Base-by-base conservation (phyloP, 176 grass and related monocot genomes). In the Elymus sibiricus region DNA sequence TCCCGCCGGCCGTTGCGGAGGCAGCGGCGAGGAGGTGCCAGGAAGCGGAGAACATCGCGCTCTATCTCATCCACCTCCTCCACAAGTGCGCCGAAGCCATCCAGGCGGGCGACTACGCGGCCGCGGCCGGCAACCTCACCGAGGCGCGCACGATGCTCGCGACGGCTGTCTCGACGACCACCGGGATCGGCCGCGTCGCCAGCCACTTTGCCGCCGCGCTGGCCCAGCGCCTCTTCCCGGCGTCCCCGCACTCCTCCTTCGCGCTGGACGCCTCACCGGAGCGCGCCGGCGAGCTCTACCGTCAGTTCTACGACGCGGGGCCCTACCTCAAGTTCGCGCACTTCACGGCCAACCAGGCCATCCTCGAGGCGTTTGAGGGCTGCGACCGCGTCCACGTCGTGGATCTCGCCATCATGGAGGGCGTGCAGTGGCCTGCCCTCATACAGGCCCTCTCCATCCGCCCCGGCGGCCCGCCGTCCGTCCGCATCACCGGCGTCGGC, bases 301-400 rank as follows among this genome's bases (percentile, higher is more conserved):
- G 66, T 27, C 77, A 89, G 13, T 98, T 93, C 89, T 93, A 98
- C 78, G 91, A 93, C 13, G 85, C 83, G 3, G 89, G 85, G 72
- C 95, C 95, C 0, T 93, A 90, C 87, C 85, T 98, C 15, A 93
- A 92, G 78, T 98, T 98, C 44, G 91, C 91, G 0, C 86, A 95
- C 84, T 92, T 91, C 82, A 87, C 89, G 22, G 87, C 94, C 12
- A 97, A 94, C 66, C 80, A 85, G 51, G 92, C 90, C 51, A 97
- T 97, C 66, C 88, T 97, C 0, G 84, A 86, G 6, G 87, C 85
- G 12, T 84, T 77, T 14, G 86, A 67, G 1, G 75, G 83, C 38
- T 86, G 72, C 78, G 32, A 42, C 5, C 19, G 32, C 11, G 70
- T 97, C 5, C 94, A 97, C 64, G 66, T 94, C 43, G 29, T 97